Conservation (phyloP, 1,139 yeast species). For the Yamadazyma mexicana region DNA sequence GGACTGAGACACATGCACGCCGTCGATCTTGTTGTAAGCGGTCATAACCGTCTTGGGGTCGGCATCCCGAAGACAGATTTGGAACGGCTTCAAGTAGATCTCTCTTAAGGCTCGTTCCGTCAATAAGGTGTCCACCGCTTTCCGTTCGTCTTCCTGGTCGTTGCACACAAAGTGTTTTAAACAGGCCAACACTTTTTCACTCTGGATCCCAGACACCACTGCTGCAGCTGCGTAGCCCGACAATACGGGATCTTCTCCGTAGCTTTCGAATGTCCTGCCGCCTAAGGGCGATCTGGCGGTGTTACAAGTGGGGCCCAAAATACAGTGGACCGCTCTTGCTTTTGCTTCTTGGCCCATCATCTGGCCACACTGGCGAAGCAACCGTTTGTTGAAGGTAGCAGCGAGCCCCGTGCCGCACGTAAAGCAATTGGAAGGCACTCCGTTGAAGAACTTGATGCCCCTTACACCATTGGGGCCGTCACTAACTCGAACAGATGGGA, state of each 20-base stretch:
- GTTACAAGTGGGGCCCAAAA: constrained; percentile 57
- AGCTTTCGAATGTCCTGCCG: constrained; percentile 66
- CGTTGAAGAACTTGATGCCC: constrained; percentile 32
- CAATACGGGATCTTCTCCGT: constrained; percentile 60
- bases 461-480: constrained; percentile 41
- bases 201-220: constrained; percentile 56
- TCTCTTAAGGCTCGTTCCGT: constrained; percentile 63
- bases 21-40: constrained; percentile 59
- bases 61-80: constrained; percentile 52
- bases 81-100: constrained; percentile 61
- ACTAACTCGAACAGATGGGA: constrained; percentile 34
- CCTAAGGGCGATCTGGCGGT: constrained; percentile 62
- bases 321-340: constrained; percentile 40
- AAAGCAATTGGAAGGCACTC: constrained; percentile 36
- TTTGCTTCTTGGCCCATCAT: constrained; percentile 38
- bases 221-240: constrained; percentile 53
- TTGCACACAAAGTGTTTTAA: constrained; percentile 62
- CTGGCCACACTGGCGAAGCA: constrained; percentile 27
- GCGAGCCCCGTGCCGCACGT: constrained; percentile 41
- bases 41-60: constrained; percentile 58
- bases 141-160: constrained; percentile 59
- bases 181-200: constrained; percentile 52
- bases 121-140: constrained; percentile 45
- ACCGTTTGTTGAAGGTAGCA: constrained; percentile 41
- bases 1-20: constrained; percentile 53